phyloP scores from a whole-genome alignment of 2,329 filamentous ascomycete species.

The Fusarium sp. region DNA sequence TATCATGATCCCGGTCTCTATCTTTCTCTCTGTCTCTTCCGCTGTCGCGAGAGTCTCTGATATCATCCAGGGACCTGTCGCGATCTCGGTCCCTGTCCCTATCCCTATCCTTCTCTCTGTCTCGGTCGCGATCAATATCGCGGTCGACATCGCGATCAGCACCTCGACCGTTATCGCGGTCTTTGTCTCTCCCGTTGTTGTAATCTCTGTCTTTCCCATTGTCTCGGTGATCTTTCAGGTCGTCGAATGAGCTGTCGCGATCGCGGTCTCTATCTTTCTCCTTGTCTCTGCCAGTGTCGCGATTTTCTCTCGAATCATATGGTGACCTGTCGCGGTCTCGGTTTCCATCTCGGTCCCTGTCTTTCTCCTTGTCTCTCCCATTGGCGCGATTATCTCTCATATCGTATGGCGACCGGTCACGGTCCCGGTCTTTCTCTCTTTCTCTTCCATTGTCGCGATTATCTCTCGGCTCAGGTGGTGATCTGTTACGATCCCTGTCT shows the following conservation, averaged over 20 bases:
- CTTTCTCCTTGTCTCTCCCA: not conserved
- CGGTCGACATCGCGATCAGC: not conserved
- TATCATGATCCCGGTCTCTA: constrained; percentile 16
- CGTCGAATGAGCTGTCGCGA: not conserved
- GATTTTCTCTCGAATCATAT: not conserved
- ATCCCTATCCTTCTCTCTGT: constrained; percentile 7
- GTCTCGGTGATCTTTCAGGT: not conserved
- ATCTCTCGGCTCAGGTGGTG: constrained; percentile 3
- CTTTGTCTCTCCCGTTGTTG: not conserved
- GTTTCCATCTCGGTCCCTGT: not conserved
- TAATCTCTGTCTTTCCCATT: not conserved
- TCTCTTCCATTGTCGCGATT: constrained; percentile 11
- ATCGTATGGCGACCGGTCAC: not conserved
- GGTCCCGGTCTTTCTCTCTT: constrained; percentile 17
- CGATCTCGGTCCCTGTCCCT: constrained; percentile 13
- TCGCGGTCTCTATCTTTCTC: not conserved
- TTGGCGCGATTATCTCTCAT: not conserved
- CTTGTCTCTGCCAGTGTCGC: not conserved
- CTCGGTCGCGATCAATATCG: constrained; percentile 2
- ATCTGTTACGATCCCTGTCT: constrained; percentile 14
- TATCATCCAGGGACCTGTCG: constrained; percentile 2
- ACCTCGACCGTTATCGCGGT: not conserved
- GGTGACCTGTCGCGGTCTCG: not conserved
- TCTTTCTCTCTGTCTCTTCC: constrained; percentile 24
- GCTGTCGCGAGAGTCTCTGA: constrained; percentile 13